A percentile compares a stretch with the other conserved stretches of the same genome.
phyloP scores from a whole-genome alignment of 805 yeast genomes.

The Ogataea naganishii region DNA sequence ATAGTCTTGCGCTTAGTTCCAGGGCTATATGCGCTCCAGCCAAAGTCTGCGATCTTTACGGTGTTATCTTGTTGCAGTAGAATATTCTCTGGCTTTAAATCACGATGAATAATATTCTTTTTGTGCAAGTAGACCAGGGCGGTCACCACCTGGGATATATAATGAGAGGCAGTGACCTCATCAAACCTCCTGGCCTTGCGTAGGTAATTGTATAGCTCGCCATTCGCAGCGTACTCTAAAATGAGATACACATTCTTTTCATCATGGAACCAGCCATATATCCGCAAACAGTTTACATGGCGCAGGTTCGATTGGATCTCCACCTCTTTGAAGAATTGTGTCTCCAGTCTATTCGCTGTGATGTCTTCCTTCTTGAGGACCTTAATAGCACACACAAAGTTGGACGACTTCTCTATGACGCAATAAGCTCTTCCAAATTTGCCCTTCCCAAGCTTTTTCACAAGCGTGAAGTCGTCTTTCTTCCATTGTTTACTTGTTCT shows the following conservation, averaged over 20 bases:
- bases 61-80: constrained; percentile 67
- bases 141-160: constrained; percentile 65
- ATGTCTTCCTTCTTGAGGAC: constrained; percentile 84
- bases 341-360: constrained; percentile 64
- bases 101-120: constrained; percentile 81
- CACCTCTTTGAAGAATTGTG: constrained; percentile 82
- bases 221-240: constrained; percentile 76
- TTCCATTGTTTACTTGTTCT: constrained; percentile 21
- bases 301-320: constrained; percentile 77
- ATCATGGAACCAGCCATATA: constrained; percentile 84
- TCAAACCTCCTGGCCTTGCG: constrained; percentile 61
- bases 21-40: constrained; percentile 83
- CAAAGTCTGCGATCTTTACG: constrained; percentile 86
- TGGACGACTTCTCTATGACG: constrained; percentile 65
- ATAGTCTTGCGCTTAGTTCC: constrained; percentile 54
- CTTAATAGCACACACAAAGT: constrained; percentile 82
- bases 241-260: constrained; percentile 70
- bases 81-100: constrained; percentile 91
- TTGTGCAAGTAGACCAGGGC: constrained; percentile 77
- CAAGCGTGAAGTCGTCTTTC: constrained; percentile 68
- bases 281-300: constrained; percentile 72
- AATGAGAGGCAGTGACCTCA: constrained; percentile 67
- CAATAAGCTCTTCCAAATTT: constrained; percentile 91
- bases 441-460: constrained; percentile 84
- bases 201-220: constrained; percentile 75